Conservation (phyloP, 768 basidiomycete species). For the Chalciporus sphaerocephalus region DNA sequence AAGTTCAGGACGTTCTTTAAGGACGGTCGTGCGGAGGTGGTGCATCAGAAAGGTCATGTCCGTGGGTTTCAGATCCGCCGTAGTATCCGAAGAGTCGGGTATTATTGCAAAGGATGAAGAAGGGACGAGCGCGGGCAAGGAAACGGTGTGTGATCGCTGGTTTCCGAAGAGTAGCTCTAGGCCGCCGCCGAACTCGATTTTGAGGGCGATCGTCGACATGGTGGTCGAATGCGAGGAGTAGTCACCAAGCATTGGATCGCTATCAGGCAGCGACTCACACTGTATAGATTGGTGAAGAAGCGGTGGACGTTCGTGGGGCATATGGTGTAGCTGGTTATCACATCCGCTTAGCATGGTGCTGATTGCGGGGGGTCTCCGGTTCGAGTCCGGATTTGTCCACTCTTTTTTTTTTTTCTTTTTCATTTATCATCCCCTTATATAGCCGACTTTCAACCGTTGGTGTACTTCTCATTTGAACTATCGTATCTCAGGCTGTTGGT, state of each 20-base stretch:
- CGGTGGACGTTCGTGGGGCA: slow-evolving; percentile 18
- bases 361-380: slow-evolving; percentile 37
- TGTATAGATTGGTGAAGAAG: too few relatives aligned
- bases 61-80: slow-evolving; percentile 34
- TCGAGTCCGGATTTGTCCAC: slow-evolving; percentile 40
- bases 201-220: slow-evolving; percentile 37
- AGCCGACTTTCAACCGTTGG: too few relatives aligned
- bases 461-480: too few relatives aligned
- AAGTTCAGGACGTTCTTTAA: slow-evolving; percentile 82
- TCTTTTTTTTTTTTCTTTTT: slow-evolving; percentile 14
- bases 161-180: slow-evolving; percentile 83
- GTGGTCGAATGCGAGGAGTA: too few relatives aligned
- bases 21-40: slow-evolving; percentile 69
- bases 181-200: slow-evolving; percentile 79
- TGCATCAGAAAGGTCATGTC: slow-evolving; percentile 76
- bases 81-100: not conserved
- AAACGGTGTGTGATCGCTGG: slow-evolving; percentile 52
- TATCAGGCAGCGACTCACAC: too few relatives aligned
- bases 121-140: slow-evolving; percentile 47
- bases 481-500: too few relatives aligned
- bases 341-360: slow-evolving; percentile 37
- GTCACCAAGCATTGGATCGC: too few relatives aligned
- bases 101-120: not conserved
- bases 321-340: slow-evolving; percentile 40
- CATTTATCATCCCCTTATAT: too few relatives aligned